Evolutionary conservation across 2,329 filamentous ascomycete species (phyloP).

Genomic region (Diaporthe helianthi): DNA sequence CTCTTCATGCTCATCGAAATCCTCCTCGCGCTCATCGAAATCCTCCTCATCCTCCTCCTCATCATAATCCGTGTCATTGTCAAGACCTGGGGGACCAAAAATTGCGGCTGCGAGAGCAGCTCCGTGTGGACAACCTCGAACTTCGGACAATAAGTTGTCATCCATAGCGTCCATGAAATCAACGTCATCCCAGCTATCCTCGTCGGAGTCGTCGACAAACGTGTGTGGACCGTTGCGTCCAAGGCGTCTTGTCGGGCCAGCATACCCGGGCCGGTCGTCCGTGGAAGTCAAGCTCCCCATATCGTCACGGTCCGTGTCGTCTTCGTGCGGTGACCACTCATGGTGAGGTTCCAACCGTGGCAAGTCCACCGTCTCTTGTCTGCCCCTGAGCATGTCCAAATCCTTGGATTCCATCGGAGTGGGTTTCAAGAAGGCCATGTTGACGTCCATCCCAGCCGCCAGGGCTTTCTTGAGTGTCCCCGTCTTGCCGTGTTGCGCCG

Average conservation of each 20-base stretch:
- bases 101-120: neutral
- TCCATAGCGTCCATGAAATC: neutral
- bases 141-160: neutral
- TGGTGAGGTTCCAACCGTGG: neutral
- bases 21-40: slow-evolving; percentile 15
- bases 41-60: neutral
- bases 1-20: slow-evolving; percentile 5
- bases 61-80: neutral
- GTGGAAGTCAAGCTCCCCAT: neutral
- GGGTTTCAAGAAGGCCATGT: slow-evolving; percentile 35
- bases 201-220: neutral
- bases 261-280: neutral
- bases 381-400: neutral
- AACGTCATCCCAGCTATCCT: neutral
- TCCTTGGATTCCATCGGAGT: slow-evolving; percentile 20
- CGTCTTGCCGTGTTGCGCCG: slow-evolving; percentile 37
- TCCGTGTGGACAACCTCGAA: neutral
- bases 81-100: neutral
- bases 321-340: slow-evolving; percentile 22
- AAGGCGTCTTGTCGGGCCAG: neutral
- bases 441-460: slow-evolving; percentile 38
- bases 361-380: neutral
- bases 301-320: slow-evolving; percentile 17
- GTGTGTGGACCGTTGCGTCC: neutral
- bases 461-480: slow-evolving; percentile 39